Conservation (phyloP, 768 basidiomycete species). For the Agrocybe pediades region DNA sequence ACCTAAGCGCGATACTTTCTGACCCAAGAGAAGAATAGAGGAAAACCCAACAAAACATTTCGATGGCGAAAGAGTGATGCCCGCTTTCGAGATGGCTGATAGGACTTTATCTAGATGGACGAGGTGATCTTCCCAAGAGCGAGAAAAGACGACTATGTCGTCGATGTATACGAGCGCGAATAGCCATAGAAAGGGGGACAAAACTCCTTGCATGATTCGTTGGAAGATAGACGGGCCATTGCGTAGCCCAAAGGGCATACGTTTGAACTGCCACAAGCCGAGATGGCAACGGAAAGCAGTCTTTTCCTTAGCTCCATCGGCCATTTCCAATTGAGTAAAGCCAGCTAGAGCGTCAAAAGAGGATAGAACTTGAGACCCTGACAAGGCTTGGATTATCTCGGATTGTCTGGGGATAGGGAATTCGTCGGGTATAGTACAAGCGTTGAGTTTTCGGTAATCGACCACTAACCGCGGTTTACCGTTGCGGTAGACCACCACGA, state of each 20-base stretch:
- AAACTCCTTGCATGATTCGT: slow-evolving; percentile 38
- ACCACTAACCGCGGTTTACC: slow-evolving; percentile 37
- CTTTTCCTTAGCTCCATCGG: too few species aligned
- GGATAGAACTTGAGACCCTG: slow-evolving; percentile 31
- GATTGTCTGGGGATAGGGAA: slow-evolving; percentile 26
- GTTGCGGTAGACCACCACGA: slow-evolving; percentile 37
- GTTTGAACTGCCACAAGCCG: too few species aligned
- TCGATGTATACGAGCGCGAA: slow-evolving; percentile 44
- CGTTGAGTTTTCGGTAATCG: slow-evolving; percentile 18
- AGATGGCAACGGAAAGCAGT: too few species aligned
- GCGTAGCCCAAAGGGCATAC: slow-evolving; percentile 41
- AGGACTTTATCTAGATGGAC: slow-evolving; percentile 28
- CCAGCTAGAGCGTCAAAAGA: slow-evolving; percentile 30
- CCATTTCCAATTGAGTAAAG: slow-evolving; percentile 44
- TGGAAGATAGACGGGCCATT: slow-evolving; percentile 43
- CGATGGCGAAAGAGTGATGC: too few species aligned
- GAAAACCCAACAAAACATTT: too few species aligned
- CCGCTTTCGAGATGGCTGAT: too few species aligned
- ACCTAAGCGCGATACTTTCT: too few species aligned
- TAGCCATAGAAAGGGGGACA: slow-evolving; percentile 38
- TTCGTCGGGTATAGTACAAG: slow-evolving; percentile 19
- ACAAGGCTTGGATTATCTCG: slow-evolving; percentile 28
- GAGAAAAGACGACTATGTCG: slow-evolving; percentile 38
- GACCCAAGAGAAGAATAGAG: too few species aligned
- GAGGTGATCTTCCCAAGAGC: slow-evolving; percentile 29